Evolutionary conservation across 345 rosid species (phyloP), one percentile per base, ranked within the genome.

Genomic region (Rubroshorea leprosula): DNA sequence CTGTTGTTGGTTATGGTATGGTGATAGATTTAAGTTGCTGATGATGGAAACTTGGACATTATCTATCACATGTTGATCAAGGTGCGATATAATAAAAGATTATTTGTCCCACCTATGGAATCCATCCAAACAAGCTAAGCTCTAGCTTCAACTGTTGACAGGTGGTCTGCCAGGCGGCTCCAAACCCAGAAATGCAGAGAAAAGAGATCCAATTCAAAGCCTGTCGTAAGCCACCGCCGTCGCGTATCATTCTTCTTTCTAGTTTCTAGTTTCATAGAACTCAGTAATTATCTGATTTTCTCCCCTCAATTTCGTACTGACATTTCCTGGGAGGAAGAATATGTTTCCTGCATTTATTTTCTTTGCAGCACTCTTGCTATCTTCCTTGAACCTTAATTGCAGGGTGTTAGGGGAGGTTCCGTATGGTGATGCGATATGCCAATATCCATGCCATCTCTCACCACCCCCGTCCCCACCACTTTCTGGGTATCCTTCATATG

Each of bases 121-220:
- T 58, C 46, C 68, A 64, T 56, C 62, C 65, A 66, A 43, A 61
- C 12, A 52, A 9, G 43, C 19, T 35, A 31, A 25, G 26, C 23
- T 43, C 31, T 25, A 54, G 26, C 51, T 52, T 29, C 45, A 45
- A 61, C 45, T 62, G 50, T 35, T 56, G 85, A 72, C 82, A 74
- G 68, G 76, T 74, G 85, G 70, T 54, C 54, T 65, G 79, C 76
- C 80, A 80, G 56, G 74, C 63, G 79, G 81, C 84, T 66, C 8
- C 55, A 31, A 41, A 53, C 48, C 11, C 63, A 64, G 48, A 21
- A 66, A 14, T 49, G 26, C 35, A 7, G 59, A 47, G 67, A 47
- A 49, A 52, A 61, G 61, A 16, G 29, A 51, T 48, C 31, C 50
- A 29, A 45, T 23, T 43, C 41, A 45, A 60, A 39, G 10, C 11